Percentiles rank a stretch among this genome's conserved stretches.
Evolutionary conservation across 2,329 filamentous ascomycete genomes (phyloP).

Genomic region (Coleophoma eucalyptorum): DNA sequence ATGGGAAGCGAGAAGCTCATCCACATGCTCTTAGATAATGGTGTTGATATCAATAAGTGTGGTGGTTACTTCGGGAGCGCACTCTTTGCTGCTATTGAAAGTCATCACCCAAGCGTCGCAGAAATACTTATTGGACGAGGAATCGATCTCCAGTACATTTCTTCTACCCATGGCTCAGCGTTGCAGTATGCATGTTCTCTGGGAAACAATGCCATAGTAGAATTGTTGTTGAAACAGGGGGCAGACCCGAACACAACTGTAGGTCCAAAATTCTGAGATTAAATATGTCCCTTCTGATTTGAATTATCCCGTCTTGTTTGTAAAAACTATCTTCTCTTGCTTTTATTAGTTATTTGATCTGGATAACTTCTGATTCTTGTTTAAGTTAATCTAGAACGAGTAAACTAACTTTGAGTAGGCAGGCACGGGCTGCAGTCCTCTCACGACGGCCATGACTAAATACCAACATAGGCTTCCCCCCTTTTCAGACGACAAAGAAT

Average conservation of each 20-base stretch:
- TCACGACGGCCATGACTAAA: not conserved
- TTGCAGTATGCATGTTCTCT: not conserved
- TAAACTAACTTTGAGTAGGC: not conserved
- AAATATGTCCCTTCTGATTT: not conserved
- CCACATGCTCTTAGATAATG: not conserved
- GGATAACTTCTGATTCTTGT: no score
- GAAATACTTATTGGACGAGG: not conserved
- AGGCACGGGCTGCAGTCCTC: not conserved
- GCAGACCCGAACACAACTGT: not conserved
- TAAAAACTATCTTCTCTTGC: not conserved
- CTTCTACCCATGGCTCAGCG: not conserved
- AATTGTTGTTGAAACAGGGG: not conserved
- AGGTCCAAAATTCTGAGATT: not conserved
- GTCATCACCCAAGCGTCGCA: not conserved
- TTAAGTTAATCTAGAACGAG: not conserved
- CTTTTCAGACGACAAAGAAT: no score
- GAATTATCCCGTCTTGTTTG: not conserved
- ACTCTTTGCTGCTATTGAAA: not conserved
- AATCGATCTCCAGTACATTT: not conserved
- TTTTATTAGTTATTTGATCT: no score
- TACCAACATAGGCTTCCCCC: no score
- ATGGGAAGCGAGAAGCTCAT: not conserved
- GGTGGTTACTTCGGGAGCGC: not conserved
- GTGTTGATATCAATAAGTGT: not conserved
- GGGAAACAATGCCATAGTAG: not conserved